Percentiles rank a stretch among this genome's conserved stretches.
Conservation (phyloP, 1,139 yeast genomes). For the Sugiyamaella xylanicola region DNA sequence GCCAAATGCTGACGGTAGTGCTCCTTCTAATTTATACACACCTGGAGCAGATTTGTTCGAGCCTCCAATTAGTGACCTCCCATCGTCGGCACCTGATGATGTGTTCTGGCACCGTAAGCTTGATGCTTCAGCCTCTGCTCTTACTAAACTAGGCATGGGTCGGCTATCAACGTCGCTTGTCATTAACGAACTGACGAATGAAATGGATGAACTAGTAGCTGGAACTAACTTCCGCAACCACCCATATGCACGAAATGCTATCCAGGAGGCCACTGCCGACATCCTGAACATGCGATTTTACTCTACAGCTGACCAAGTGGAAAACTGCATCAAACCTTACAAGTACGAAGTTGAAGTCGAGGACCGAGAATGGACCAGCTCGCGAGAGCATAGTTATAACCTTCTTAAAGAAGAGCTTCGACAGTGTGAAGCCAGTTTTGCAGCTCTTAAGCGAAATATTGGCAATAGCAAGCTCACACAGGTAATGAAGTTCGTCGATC, state of each 20-base stretch:
- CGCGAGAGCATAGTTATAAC: conserved; percentile 75
- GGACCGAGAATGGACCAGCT: conserved; percentile 86
- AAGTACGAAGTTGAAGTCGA: conserved; percentile 96
- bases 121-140: conserved; percentile 76
- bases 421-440: conserved; percentile 73
- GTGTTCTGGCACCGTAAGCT: conserved; percentile 85
- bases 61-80: conserved; percentile 58
- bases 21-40: conserved; percentile 1
- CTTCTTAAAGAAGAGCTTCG: conserved; percentile 80
- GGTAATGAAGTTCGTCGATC: conserved; percentile 70
- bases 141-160: conserved; percentile 93
- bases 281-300: conserved; percentile 79
- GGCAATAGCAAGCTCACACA: conserved; percentile 84
- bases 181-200: conserved; percentile 76
- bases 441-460: conserved; percentile 64
- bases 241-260: conserved; percentile 79
- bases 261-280: conserved; percentile 79
- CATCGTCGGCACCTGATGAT: conserved; percentile 62
- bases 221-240: conserved; percentile 78
- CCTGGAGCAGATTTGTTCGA: conserved; percentile 37
- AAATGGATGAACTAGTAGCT: conserved; percentile 71
- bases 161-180: conserved; percentile 81
- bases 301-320: conserved; percentile 97
- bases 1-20: conserved; percentile 1
- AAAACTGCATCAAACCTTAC: conserved; percentile 95